Percentiles rank a stretch among this genome's conserved stretches.
Conservation (phyloP, 148 eudicot species). For the Rhododendron vialii region DNA sequence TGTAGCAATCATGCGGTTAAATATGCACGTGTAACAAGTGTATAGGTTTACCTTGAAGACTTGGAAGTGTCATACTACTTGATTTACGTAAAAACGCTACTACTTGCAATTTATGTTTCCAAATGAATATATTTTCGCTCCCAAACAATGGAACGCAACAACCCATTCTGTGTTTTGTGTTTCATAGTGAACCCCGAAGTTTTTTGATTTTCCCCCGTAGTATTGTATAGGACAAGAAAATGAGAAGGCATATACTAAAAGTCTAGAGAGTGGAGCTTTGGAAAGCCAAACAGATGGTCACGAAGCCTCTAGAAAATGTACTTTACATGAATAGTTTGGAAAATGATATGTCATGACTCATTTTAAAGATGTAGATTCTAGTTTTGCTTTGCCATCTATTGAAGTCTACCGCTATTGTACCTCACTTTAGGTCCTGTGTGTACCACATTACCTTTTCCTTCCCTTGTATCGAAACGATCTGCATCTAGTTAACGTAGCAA, state of each 20-base stretch:
- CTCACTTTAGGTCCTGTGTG: neutral
- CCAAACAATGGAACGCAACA: neutral
- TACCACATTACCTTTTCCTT: neutral
- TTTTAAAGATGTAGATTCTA: neutral
- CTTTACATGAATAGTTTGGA: neutral
- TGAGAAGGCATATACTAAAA: neutral
- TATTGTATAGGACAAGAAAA: neutral
- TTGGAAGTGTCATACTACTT: neutral
- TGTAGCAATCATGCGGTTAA: neutral
- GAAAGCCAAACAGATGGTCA: neutral
- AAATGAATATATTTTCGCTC: neutral
- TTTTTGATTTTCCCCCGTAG: too few relatives aligned
- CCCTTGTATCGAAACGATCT: neutral
- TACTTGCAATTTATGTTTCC: neutral
- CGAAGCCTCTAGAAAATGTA: neutral
- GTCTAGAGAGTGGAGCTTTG: neutral
- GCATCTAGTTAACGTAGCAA: neutral
- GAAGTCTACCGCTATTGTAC: neutral
- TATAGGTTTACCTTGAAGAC: neutral
- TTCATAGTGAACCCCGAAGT: neutral
- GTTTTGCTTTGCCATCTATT: neutral
- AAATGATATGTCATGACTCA: neutral
- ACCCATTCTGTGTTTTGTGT: neutral
- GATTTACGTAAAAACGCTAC: neutral
- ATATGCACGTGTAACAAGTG: neutral